Percentiles rank a stretch among this genome's conserved stretches.
These are phyloP conservation scores for Suillus americanus DNA, from an alignment of 768 basidiomycete species.

Conservation along the genomic window DNA sequence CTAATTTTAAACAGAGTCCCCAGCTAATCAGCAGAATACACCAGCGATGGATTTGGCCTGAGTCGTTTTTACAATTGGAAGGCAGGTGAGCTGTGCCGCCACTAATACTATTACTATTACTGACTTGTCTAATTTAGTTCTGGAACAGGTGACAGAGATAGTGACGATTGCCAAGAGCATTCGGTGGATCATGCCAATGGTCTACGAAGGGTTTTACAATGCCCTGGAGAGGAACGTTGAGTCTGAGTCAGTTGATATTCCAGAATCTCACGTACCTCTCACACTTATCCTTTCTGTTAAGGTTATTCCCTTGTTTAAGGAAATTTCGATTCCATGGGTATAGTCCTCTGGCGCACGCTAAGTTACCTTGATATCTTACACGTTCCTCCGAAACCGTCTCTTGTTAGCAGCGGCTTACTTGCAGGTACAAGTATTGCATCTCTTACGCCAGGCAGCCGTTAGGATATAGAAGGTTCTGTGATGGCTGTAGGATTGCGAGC, in stretches of 20 bases:
- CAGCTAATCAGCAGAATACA: background rate
- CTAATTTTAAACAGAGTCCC: background rate
- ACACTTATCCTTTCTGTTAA: background rate
- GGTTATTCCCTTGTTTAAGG: conserved; percentile 22
- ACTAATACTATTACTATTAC: background rate
- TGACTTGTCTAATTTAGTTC: background rate
- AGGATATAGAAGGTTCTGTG: background rate
- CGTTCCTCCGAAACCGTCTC: background rate
- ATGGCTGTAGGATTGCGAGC: conserved; percentile 2
- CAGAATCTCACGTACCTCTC: background rate
- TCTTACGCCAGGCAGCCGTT: conserved; percentile 4
- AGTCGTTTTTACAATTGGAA: conserved; percentile 21
- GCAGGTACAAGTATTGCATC: conserved; percentile 24
- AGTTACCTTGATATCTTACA: background rate
- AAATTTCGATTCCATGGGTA: conserved; percentile 30
- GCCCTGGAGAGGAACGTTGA: conserved; percentile 20
- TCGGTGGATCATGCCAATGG: conserved; percentile 23
- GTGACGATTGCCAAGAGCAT: conserved; percentile 24
- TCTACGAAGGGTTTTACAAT: conserved; percentile 26
- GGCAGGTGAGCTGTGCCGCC: background rate
- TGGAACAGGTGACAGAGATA: conserved; percentile 24
- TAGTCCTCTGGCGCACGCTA: conserved; percentile 27
- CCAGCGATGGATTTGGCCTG: conserved; percentile 17
- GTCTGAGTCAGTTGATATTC: conserved; percentile 11
- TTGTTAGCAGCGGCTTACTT: conserved; percentile 29